Conservation (phyloP, 2,329 filamentous ascomycete species). For the Paecilomyces sp. region DNA sequence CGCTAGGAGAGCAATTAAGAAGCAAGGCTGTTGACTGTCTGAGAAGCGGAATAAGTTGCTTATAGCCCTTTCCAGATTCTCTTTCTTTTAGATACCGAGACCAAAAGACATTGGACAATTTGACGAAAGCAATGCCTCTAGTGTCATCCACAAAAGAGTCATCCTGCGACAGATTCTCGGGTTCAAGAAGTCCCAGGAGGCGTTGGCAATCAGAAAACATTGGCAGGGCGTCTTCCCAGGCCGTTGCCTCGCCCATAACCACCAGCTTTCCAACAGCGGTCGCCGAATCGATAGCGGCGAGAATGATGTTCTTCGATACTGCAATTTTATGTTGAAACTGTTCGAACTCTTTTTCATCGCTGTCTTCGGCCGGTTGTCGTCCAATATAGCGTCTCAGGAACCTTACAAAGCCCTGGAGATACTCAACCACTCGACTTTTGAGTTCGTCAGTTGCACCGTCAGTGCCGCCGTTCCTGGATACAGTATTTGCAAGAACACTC, state of each 20-base stretch:
- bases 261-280: conserved; percentile 33
- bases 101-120: conserved; percentile 42
- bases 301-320: conserved; percentile 28
- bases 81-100: conserved; percentile 38
- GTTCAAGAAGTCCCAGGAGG: conserved; percentile 23
- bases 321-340: conserved; percentile 23
- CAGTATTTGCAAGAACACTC: conserved; percentile 19
- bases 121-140: conserved; percentile 24
- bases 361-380: conserved; percentile 18
- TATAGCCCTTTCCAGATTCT: conserved; percentile 23
- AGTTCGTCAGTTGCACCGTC: conserved; percentile 10
- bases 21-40: conserved; percentile 35
- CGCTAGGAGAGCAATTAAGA: conserved; percentile 21
- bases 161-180: conserved; percentile 3
- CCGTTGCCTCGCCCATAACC: conserved; percentile 25
- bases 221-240: conserved; percentile 31
- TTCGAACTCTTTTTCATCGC: conserved; percentile 20
- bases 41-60: conserved; percentile 30
- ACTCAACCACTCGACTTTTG: conserved; percentile 22
- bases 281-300: conserved; percentile 34
- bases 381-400: conserved; percentile 37
- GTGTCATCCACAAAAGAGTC: conserved; percentile 13
- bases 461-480: conserved; percentile 8
- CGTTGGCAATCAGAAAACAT: conserved; percentile 30
- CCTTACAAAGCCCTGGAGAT: conserved; percentile 30